phyloP scores from a whole-genome alignment of 1,139 yeast species.

The Hyphopichia fennica region DNA sequence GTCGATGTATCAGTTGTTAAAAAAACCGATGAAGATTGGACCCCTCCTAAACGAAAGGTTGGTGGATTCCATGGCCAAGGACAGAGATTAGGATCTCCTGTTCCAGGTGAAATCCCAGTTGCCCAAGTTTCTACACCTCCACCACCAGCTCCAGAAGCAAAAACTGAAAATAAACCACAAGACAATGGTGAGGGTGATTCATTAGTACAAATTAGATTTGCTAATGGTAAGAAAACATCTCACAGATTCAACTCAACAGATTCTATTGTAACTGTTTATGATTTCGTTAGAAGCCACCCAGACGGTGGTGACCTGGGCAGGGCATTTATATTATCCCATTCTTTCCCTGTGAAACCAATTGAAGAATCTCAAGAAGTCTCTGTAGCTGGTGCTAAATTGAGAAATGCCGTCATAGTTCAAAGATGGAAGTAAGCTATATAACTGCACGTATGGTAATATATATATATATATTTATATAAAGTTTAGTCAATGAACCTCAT shows the following conservation, averaged over 20 bases:
- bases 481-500: not conserved
- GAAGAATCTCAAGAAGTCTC: slow-evolving; percentile 51
- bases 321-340: slow-evolving; percentile 68
- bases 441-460: too few species aligned
- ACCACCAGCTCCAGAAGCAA: slow-evolving; percentile 11
- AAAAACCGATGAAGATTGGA: slow-evolving; percentile 78
- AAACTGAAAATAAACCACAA: slow-evolving; percentile 17
- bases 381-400: slow-evolving; percentile 73
- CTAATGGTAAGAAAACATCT: slow-evolving; percentile 72
- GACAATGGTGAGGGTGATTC: slow-evolving; percentile 63
- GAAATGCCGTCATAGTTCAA: slow-evolving; percentile 87
- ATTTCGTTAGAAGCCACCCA: slow-evolving; percentile 55
- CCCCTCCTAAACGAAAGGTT: slow-evolving; percentile 62
- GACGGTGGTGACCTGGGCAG: slow-evolving; percentile 42
- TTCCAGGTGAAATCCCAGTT: slow-evolving; percentile 59
- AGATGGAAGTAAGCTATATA: slow-evolving; percentile 51
- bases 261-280: slow-evolving; percentile 67
- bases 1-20: slow-evolving; percentile 91
- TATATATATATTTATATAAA: not conserved
- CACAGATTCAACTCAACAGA: slow-evolving; percentile 66
- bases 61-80: slow-evolving; percentile 85
- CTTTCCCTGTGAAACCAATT: slow-evolving; percentile 82
- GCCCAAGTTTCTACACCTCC: slow-evolving; percentile 11
- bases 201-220: slow-evolving; percentile 78
- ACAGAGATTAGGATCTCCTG: slow-evolving; percentile 87